Conservation (phyloP, 2,329 filamentous ascomycete genomes). For the Dactylellina leptospora region DNA sequence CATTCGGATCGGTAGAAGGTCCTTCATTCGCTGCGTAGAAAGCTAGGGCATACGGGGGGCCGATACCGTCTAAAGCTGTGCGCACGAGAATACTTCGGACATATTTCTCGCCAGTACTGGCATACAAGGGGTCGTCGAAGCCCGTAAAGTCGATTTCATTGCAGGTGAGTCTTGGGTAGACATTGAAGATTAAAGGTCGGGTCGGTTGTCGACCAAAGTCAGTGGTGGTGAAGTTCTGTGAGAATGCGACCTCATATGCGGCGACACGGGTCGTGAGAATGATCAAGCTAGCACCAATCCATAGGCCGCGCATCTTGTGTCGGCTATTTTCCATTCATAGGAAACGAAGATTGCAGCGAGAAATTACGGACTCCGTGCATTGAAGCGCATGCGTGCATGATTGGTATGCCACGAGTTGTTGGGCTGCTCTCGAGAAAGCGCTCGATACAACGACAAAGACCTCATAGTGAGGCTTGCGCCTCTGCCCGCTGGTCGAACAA, state of each 20-base stretch:
- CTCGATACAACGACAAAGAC: no score
- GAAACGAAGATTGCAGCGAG: no score
- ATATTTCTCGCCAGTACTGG: background rate
- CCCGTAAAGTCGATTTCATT: conserved; percentile 10
- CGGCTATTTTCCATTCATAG: no score
- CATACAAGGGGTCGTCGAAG: background rate
- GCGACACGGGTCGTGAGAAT: no score
- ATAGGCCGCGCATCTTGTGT: no score
- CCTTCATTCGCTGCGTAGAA: background rate
- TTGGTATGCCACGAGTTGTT: no score
- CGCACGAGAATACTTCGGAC: conserved; percentile 12
- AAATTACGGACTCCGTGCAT: no score
- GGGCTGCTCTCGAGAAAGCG: no score
- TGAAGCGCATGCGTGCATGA: no score
- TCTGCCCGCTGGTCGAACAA: no score
- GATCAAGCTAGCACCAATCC: background rate
- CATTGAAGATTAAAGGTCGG: conserved; percentile 10
- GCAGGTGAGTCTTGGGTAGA: conserved; percentile 27
- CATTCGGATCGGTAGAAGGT: no score
- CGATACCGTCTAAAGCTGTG: background rate
- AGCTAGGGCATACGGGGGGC: conserved; percentile 21
- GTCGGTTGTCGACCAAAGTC: background rate
- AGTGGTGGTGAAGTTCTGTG: background rate
- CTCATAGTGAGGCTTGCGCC: no score
- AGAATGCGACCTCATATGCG: conserved; percentile 30